phyloP scores from a whole-genome alignment of 768 basidiomycete genomes.

The Panaeolus cyanescens region DNA sequence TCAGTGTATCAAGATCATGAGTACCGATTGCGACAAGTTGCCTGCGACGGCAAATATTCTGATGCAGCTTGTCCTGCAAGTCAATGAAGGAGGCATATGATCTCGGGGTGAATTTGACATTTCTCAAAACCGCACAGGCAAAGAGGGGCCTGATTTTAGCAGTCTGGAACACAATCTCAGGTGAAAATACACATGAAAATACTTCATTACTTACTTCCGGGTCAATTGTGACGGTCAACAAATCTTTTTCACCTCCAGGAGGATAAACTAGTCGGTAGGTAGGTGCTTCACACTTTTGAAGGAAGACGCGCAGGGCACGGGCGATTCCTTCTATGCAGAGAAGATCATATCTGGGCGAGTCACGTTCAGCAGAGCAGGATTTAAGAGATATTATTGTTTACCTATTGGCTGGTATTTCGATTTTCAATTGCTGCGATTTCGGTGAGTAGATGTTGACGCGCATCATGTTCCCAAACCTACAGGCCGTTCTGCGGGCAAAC shows the following conservation, averaged over 20 bases:
- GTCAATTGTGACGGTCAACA: conserved; percentile 69
- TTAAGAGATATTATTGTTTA: conserved; percentile 19
- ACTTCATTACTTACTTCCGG: conserved; percentile 59
- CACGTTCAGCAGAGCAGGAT: conserved; percentile 10
- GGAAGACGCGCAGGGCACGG: conserved; percentile 81
- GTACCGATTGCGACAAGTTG: conserved; percentile 96
- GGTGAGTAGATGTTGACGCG: conserved; percentile 6
- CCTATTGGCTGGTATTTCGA: conserved; percentile 99
- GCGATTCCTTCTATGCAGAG: conserved; percentile 97
- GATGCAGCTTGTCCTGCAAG: conserved; percentile 98
- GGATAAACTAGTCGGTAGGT: conserved; percentile 76
- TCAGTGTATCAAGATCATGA: conserved; percentile 91
- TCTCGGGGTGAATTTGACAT: conserved; percentile 82
- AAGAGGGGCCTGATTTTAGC: conserved; percentile 86
- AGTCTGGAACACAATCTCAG: conserved; percentile 47
- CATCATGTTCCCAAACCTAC: conserved; percentile 39
- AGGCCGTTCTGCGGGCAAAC: conserved; percentile 82
- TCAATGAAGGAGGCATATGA: conserved; percentile 98
- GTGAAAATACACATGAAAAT: neutral
- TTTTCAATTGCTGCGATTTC: conserved; percentile 84
- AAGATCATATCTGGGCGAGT: conserved; percentile 80
- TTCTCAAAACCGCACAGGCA: conserved; percentile 88
- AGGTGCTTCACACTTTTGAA: conserved; percentile 67
- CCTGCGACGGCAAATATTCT: conserved; percentile 89
- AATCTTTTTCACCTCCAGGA: conserved; percentile 60